These are phyloP conservation scores for Fusarium cyanostomum DNA, from an alignment of 2,329 filamentous ascomycete species.

Conservation along the genomic window DNA sequence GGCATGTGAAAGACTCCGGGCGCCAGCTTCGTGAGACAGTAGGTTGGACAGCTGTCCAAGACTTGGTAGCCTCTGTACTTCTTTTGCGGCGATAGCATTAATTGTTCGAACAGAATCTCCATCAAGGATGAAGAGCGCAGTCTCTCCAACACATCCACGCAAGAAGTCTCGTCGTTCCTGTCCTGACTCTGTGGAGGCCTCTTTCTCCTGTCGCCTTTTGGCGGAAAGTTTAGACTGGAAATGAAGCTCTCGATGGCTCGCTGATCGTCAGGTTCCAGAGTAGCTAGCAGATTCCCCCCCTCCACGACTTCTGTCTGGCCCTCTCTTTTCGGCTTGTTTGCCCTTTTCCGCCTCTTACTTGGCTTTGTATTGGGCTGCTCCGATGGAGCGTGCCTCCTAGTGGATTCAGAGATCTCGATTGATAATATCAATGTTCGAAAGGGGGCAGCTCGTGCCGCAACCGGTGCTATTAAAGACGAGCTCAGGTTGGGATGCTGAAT, in stretches of 20 bases:
- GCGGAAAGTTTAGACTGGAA: slow-evolving; percentile 30
- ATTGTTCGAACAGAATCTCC: slow-evolving; percentile 36
- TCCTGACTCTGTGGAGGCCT: background rate
- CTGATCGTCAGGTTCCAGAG: slow-evolving; percentile 38
- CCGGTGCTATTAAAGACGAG: slow-evolving; percentile 45
- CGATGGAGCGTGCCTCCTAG: background rate
- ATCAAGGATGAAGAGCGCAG: slow-evolving; percentile 21
- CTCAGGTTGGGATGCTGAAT: slow-evolving; percentile 50
- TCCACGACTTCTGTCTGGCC: background rate
- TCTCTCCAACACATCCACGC: slow-evolving; percentile 7
- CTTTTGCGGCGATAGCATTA: slow-evolving; percentile 41
- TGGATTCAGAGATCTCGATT: slow-evolving; percentile 34
- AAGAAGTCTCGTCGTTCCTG: background rate
- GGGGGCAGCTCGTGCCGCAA: slow-evolving; percentile 34
- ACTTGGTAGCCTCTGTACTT: slow-evolving; percentile 37
- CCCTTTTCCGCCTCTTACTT: slow-evolving; percentile 25
- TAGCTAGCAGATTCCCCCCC: slow-evolving; percentile 17
- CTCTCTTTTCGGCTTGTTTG: background rate
- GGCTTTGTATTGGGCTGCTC: background rate
- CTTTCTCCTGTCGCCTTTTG: background rate
- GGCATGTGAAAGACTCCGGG: slow-evolving; percentile 51
- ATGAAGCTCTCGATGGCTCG: slow-evolving; percentile 45
- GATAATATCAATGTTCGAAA: slow-evolving; percentile 43
- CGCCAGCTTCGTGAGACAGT: slow-evolving; percentile 42
- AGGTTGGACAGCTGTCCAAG: slow-evolving; percentile 15